These are phyloP conservation scores for Holtermanniella nyarrowii DNA, from an alignment of 768 basidiomycete species.

Conservation along the genomic window DNA sequence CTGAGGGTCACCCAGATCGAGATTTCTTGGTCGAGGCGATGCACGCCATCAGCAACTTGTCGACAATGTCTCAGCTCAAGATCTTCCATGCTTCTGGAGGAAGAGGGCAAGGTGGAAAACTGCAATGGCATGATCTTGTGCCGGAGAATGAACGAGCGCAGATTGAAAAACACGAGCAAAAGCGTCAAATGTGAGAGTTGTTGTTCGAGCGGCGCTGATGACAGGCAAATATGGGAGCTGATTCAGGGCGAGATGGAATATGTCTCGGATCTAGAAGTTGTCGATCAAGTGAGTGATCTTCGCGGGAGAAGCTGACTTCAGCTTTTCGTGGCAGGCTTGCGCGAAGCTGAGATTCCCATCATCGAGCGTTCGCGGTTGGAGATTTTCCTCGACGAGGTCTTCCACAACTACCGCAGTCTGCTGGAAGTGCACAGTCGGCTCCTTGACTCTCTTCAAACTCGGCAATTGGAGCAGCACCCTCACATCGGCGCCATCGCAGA, in stretches of 20 bases:
- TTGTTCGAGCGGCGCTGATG: neutral
- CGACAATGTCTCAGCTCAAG: slow-evolving; percentile 66
- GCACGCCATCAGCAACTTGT: slow-evolving; percentile 69
- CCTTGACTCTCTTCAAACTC: slow-evolving; percentile 30
- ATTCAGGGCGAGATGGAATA: slow-evolving; percentile 95
- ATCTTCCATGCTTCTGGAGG: slow-evolving; percentile 88
- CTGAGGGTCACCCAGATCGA: slow-evolving; percentile 64
- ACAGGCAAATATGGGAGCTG: slow-evolving; percentile 83
- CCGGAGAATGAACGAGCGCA: slow-evolving; percentile 53
- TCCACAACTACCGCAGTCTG: slow-evolving; percentile 71
- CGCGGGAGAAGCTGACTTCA: slow-evolving; percentile 32
- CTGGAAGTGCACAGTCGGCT: slow-evolving; percentile 35
- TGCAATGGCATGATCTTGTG: slow-evolving; percentile 87
- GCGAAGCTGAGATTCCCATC: slow-evolving; percentile 50
- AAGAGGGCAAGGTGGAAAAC: slow-evolving; percentile 63
- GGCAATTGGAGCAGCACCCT: slow-evolving; percentile 43
- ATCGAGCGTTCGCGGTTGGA: slow-evolving; percentile 50
- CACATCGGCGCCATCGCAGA: slow-evolving; percentile 36
- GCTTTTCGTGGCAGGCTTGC: slow-evolving; percentile 56
- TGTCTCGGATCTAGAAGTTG: slow-evolving; percentile 79
- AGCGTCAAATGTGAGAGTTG: slow-evolving; percentile 65
- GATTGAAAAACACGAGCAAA: slow-evolving; percentile 63
- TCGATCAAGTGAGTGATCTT: slow-evolving; percentile 53
- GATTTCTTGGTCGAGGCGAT: slow-evolving; percentile 78
- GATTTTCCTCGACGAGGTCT: slow-evolving; percentile 79